A percentile compares a stretch with the other conserved stretches of the same genome.
Evolutionary conservation across 495 filamentous ascomycete genomes (phyloP).

Genomic region (Tuber magnatum): DNA sequence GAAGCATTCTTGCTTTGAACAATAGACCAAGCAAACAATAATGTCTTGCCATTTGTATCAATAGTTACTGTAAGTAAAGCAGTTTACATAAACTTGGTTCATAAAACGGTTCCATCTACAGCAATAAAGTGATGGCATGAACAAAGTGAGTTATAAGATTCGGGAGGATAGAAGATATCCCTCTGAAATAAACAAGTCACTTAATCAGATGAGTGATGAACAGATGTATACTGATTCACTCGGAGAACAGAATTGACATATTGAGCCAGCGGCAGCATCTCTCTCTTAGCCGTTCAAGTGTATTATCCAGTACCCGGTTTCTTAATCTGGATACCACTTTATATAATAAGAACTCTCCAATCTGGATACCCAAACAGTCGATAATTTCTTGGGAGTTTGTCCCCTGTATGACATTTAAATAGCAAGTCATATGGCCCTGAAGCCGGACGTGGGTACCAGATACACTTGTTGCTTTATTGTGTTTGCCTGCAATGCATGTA

Average conservation of each 20-base stretch:
- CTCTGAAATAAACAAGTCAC: no score
- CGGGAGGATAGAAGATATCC: no score
- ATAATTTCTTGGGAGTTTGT: slow-evolving; percentile 10
- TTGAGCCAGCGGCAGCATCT: slow-evolving; percentile 8
- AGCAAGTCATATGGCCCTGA: neutral
- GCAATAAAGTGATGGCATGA: slow-evolving; percentile 3
- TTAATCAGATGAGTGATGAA: no score
- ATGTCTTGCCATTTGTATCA: neutral
- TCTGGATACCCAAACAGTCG: slow-evolving; percentile 6
- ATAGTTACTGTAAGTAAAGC: neutral
- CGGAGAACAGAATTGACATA: no score
- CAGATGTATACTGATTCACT: no score
- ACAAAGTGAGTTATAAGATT: neutral
- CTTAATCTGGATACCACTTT: neutral
- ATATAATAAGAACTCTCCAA: neutral
- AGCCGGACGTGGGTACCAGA: slow-evolving; percentile 11
- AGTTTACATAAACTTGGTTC: slow-evolving; percentile 3
- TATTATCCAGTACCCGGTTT: slow-evolving; percentile 7
- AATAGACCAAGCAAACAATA: slow-evolving; percentile 4
- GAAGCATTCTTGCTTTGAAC: neutral
- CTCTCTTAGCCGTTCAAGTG: slow-evolving; percentile 1
- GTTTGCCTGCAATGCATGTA: neutral
- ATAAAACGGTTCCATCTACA: slow-evolving; percentile 19
- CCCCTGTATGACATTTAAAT: slow-evolving; percentile 8
- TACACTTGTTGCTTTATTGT: neutral